Evolutionary conservation across 2,329 filamentous ascomycete genomes (phyloP).

Genomic region (Cordyceps javanica): DNA sequence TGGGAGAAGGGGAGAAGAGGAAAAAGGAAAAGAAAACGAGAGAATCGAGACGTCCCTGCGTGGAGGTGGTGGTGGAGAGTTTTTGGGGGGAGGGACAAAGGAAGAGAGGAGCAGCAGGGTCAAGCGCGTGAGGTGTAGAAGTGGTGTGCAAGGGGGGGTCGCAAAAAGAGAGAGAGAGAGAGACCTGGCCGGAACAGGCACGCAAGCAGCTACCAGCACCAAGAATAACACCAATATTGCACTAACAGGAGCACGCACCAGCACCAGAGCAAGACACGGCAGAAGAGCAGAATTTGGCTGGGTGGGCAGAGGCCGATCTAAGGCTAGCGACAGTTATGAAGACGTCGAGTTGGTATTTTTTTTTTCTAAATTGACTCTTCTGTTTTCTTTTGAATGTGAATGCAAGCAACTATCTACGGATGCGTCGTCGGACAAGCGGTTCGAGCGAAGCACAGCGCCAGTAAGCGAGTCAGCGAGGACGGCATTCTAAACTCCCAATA

Average conservation of each 20-base stretch:
- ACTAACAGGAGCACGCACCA: slow-evolving; percentile 9
- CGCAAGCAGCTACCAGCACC: slow-evolving; percentile 2
- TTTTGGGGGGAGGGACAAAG: slow-evolving; percentile 11
- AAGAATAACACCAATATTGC: not conserved
- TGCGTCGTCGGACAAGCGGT: not conserved
- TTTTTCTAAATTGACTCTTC: no score
- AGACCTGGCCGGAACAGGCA: not conserved
- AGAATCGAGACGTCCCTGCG: slow-evolving; percentile 6
- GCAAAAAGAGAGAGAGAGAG: slow-evolving; percentile 3
- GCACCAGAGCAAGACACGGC: slow-evolving; percentile 6
- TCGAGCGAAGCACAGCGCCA: not conserved
- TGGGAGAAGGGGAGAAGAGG: slow-evolving; percentile 4
- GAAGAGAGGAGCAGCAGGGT: not conserved
- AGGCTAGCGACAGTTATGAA: not conserved
- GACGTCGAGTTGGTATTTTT: no score
- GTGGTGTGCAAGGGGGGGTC: not conserved
- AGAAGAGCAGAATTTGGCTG: not conserved
- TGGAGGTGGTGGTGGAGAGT: slow-evolving; percentile 8
- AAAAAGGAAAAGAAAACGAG: slow-evolving; percentile 8
- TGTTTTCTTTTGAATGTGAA: no score
- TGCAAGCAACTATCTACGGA: not conserved
- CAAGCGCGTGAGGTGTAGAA: not conserved
- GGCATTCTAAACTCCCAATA: no score
- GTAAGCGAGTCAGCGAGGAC: not conserved
- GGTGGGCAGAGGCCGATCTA: not conserved